Base-by-base conservation (phyloP, 768 basidiomycete genomes). In the Trametes punicea region DNA sequence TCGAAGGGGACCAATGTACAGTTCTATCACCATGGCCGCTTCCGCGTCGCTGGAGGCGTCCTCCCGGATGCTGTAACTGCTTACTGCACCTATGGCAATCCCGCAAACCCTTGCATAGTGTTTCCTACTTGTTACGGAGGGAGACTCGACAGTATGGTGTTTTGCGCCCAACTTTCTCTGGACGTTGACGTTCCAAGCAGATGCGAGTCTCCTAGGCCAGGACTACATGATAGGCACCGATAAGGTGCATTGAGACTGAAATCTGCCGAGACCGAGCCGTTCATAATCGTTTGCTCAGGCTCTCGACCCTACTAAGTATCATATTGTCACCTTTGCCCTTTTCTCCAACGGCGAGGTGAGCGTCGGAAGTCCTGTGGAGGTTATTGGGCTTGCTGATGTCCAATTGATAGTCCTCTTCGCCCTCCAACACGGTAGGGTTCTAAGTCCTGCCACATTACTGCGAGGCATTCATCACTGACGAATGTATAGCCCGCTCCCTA, bases 291-390 rank as follows among this genome's bases (percentile, higher is more conserved):
- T 29, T 30, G n/a, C 8, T 9, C 56, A 81, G 79, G 74, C 70
- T 7, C 69, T 84, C n/a, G 74, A 82, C 61, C 74, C 82, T 2
- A 67, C 55, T 16, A 77, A 77, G 52, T 83, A 82, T 61, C 83
- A 72, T 52, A 67, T 84, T 10, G 80, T 83, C 11, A 80, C 81
- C 2, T 80, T 83, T 59, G 80, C 78, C 0, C 66, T 82, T 27
- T 84, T 83, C 61, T 81, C 77, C 34, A 81, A 81, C 56, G 82
- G 82, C 66, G 81, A 83, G 75, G 82, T 81, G 51, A 30, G 73
- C 25, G 30, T 20, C 7, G 20, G 30, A n/a, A 6, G 13, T 46
- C 18, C 26, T 55, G 15, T 29, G 36, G n/a, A 9, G 38, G 18
- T 31, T 6, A 13, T 33, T 7, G 7, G 13, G 26, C 26, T 13